Evolutionary conservation across 805 yeast genomes (phyloP).

Genomic region (Hanseniaspora vineae): DNA sequence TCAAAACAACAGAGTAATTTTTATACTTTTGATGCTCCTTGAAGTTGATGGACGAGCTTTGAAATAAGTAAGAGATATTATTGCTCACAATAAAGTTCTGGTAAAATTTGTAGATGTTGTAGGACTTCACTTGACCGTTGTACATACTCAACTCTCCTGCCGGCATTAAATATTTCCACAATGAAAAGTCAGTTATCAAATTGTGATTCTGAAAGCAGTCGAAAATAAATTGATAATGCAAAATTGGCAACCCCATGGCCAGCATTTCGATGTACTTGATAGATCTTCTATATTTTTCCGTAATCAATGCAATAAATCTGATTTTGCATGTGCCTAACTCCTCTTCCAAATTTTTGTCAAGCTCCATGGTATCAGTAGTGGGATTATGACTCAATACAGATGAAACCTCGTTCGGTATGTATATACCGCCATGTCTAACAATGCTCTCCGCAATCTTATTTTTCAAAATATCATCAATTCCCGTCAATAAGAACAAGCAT

Average conservation of each 20-base stretch:
- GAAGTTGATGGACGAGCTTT: slow-evolving; percentile 26
- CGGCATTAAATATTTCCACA: slow-evolving; percentile 51
- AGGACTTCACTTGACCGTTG: slow-evolving; percentile 31
- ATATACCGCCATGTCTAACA: slow-evolving; percentile 30
- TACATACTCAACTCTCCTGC: slow-evolving; percentile 52
- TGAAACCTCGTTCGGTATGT: slow-evolving; percentile 25
- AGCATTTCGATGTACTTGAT: slow-evolving; percentile 65
- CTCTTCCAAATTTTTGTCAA: slow-evolving; percentile 7
- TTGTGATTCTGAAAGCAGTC: slow-evolving; percentile 29
- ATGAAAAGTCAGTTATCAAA: slow-evolving; percentile 11
- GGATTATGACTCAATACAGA: slow-evolving; percentile 11
- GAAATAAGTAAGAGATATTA: slow-evolving; percentile 26
- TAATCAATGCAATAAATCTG: slow-evolving; percentile 53
- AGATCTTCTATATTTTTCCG: slow-evolving; percentile 48
- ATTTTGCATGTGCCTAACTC: slow-evolving; percentile 12
- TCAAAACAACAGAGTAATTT: slow-evolving; percentile 11
- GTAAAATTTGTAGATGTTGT: slow-evolving; percentile 34
- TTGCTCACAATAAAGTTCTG: slow-evolving; percentile 20
- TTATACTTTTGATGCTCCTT: slow-evolving; percentile 8
- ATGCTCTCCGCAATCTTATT: slow-evolving; percentile 25
- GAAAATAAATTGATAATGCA: slow-evolving; percentile 43
- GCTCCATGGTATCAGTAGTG: slow-evolving; percentile 3
- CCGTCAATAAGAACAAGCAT: slow-evolving; percentile 30
- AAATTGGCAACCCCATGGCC: slow-evolving; percentile 77
- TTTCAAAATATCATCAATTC: slow-evolving; percentile 19